A percentile compares a stretch with the other conserved stretches of the same genome.
Evolutionary conservation across 306 rosid species (phyloP).

Genomic region (Elaeagnus macrophylla): DNA sequence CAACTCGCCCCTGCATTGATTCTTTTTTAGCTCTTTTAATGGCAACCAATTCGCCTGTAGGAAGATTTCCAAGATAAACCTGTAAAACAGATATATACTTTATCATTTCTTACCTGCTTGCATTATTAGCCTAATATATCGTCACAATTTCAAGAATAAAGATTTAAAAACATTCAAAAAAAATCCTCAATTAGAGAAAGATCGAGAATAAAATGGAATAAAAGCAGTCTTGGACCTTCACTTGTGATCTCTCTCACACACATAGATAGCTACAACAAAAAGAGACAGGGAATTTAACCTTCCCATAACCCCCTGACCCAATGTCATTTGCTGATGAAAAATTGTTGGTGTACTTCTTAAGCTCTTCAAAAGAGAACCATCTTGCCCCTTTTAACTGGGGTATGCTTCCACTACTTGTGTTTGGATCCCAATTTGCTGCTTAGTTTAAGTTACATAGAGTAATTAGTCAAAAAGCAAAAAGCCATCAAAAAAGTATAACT

Average conservation of each 20-base stretch:
- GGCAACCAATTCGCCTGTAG: conserved; percentile 56
- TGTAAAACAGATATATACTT: conserved; percentile 14
- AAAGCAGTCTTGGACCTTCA: not conserved
- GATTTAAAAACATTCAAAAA: not conserved
- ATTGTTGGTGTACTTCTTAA: conserved; percentile 43
- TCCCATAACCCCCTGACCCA: conserved; percentile 80
- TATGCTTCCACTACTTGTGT: conserved; percentile 24
- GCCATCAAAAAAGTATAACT: not conserved
- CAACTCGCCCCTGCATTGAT: conserved; percentile 58
- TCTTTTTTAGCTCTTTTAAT: conserved; percentile 58
- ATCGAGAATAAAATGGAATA: too few relatives aligned
- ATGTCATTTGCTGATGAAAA: conserved; percentile 37
- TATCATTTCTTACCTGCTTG: not conserved
- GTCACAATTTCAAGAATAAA: too few relatives aligned
- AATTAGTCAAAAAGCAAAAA: not conserved
- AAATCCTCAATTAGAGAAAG: not conserved
- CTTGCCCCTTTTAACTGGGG: conserved; percentile 63
- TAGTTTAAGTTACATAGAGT: conserved; percentile 22
- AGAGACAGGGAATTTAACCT: conserved; percentile 34
- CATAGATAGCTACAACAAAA: conserved; percentile 1
- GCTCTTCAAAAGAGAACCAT: conserved; percentile 62
- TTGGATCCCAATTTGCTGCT: conserved; percentile 43
- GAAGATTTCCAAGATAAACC: conserved; percentile 62
- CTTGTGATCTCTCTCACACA: too few relatives aligned
- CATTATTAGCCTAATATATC: not conserved